Percentiles rank a stretch among this genome's conserved stretches.
phyloP scores from a whole-genome alignment of 768 basidiomycete genomes.

The Infundibulicybe gibba region DNA sequence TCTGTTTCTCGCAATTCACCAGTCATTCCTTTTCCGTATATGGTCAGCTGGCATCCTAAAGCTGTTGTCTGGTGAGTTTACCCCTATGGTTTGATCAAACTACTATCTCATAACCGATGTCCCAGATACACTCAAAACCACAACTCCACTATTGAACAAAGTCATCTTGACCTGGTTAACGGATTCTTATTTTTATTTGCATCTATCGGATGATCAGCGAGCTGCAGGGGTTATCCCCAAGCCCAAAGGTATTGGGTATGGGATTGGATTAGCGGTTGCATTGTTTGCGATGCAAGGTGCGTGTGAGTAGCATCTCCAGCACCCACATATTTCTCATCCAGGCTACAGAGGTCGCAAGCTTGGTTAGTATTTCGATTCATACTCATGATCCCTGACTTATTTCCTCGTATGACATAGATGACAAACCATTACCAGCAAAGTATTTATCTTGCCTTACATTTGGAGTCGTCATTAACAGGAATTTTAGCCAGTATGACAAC shows the following conservation, averaged over 20 bases:
- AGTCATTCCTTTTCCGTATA: slow-evolving; percentile 42
- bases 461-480: not conserved
- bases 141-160: slow-evolving; percentile 55
- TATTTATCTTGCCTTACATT: slow-evolving; percentile 9
- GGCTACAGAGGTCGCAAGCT: slow-evolving; percentile 34
- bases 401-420: slow-evolving; percentile 27
- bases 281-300: slow-evolving; percentile 61
- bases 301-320: slow-evolving; percentile 4
- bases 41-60: slow-evolving; percentile 47
- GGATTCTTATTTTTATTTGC: slow-evolving; percentile 40
- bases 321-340: not conserved
- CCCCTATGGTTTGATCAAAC: not conserved
- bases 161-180: slow-evolving; percentile 57
- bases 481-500: slow-evolving; percentile 39
- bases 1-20: slow-evolving; percentile 43
- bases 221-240: slow-evolving; percentile 24
- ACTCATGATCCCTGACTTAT: not conserved
- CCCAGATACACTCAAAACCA: slow-evolving; percentile 47
- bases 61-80: slow-evolving; percentile 32
- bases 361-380: slow-evolving; percentile 23
- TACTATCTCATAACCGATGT: too few species aligned
- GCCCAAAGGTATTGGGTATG: slow-evolving; percentile 54
- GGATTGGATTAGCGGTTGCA: slow-evolving; percentile 56
- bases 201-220: slow-evolving; percentile 30
- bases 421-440: slow-evolving; percentile 43